Percentiles rank a stretch among this genome's conserved stretches.
phyloP scores from a whole-genome alignment of 768 basidiomycete genomes.

The Neoboletus subvelutipes region DNA sequence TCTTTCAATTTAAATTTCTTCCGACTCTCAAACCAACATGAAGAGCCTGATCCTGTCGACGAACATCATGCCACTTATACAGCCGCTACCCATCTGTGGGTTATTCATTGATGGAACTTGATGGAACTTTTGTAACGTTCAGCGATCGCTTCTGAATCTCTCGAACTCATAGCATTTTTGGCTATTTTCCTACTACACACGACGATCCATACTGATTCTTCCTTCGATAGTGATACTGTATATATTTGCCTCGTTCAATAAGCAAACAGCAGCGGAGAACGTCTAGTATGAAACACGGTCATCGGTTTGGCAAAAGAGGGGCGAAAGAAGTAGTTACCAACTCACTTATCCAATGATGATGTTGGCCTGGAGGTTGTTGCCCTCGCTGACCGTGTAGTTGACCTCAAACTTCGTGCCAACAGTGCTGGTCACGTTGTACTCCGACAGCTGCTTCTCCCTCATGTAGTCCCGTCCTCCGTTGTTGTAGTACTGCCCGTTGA shows the following conservation, averaged over 20 bases:
- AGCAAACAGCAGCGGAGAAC: too few species aligned
- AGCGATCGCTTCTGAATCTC: not conserved
- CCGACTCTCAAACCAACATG: not conserved
- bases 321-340: too few species aligned
- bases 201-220: too few species aligned
- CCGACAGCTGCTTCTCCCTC: constrained; percentile 4
- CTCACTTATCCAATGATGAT: constrained; percentile 7
- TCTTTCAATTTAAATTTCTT: too few species aligned
- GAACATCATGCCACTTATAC: not conserved
- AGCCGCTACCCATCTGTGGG: not conserved
- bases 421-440: constrained; percentile 8
- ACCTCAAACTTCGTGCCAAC: constrained; percentile 3
- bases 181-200: too few species aligned
- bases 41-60: not conserved
- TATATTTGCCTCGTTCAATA: not conserved
- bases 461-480: not conserved
- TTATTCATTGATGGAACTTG: too few species aligned
- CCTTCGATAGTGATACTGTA: not conserved
- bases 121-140: not conserved
- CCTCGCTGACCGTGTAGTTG: constrained; percentile 1
- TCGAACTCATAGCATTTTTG: too few species aligned
- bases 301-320: too few species aligned
- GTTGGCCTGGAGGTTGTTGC: constrained; percentile 8
- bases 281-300: too few species aligned
- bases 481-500: constrained; percentile 33